Conservation (phyloP, 495 filamentous ascomycete species). For the Melanomma pulvis-pyrius region DNA sequence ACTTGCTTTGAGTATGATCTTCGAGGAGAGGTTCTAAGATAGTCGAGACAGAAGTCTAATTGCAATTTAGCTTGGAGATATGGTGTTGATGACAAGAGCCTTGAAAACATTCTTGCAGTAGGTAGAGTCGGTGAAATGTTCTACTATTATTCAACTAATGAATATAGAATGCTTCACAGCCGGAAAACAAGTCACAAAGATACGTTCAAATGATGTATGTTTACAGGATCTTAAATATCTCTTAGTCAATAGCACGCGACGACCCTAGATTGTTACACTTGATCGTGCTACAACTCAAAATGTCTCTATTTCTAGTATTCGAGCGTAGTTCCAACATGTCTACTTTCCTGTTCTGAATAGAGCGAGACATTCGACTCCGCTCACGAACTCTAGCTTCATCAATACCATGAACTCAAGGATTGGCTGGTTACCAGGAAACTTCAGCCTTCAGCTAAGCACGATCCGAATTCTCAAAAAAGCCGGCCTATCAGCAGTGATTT, state of each 20-base stretch:
- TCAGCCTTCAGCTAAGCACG: neutral
- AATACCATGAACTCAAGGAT: neutral
- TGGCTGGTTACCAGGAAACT: slow-evolving; percentile 18
- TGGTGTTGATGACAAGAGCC: neutral
- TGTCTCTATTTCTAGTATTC: neutral
- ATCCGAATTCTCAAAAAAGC: slow-evolving; percentile 8
- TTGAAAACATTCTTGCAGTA: neutral
- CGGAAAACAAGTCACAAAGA: neutral
- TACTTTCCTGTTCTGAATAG: neutral
- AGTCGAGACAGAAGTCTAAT: too few relatives aligned
- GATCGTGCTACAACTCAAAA: neutral
- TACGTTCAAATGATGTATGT: neutral
- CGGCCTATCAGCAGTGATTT: slow-evolving; percentile 7
- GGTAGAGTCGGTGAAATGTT: neutral
- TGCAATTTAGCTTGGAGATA: neutral
- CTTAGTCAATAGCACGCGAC: too few relatives aligned
- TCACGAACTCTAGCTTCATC: slow-evolving; percentile 3
- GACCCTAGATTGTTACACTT: neutral
- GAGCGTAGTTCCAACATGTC: neutral
- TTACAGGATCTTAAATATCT: too few relatives aligned
- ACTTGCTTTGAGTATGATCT: neutral
- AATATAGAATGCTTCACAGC: neutral
- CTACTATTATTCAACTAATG: neutral
- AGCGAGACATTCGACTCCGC: neutral
- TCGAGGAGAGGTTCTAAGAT: neutral